Evolutionary conservation across 2,329 filamentous ascomycete species (phyloP).

Genomic region (Talaromyces sp.): DNA sequence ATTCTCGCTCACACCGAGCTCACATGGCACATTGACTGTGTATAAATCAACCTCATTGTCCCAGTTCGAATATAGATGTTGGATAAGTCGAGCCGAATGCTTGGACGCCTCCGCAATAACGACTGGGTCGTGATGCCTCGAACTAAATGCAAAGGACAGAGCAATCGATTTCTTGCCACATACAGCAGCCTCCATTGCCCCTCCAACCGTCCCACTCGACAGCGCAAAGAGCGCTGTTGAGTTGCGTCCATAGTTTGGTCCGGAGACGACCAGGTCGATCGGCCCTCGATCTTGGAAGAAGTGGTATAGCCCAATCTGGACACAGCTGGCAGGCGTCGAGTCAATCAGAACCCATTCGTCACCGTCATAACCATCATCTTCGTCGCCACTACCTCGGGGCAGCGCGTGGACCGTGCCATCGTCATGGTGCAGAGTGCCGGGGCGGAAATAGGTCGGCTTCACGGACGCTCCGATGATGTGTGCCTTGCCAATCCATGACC

Average conservation of each 20-base stretch:
- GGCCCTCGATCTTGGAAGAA: constrained; percentile 67
- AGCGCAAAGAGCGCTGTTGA: constrained; percentile 73
- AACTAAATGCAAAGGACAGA: constrained; percentile 85
- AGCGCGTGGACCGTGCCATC: constrained; percentile 63
- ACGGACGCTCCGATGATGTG: constrained; percentile 89
- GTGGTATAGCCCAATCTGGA: constrained; percentile 76
- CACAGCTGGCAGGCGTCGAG: constrained; percentile 73
- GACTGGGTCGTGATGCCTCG: constrained; percentile 71
- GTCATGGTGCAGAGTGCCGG: constrained; percentile 54
- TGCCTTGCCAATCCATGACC: constrained; percentile 97
- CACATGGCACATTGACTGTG: constrained; percentile 80
- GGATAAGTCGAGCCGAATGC: constrained; percentile 69
- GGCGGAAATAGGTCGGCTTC: constrained; percentile 77
- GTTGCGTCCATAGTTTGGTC: constrained; percentile 79
- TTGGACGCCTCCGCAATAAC: constrained; percentile 73
- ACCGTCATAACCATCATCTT: constrained; percentile 52
- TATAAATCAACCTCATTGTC: constrained; percentile 73
- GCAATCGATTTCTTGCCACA: constrained; percentile 69
- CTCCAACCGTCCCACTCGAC: constrained; percentile 71
- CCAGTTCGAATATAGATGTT: constrained; percentile 73
- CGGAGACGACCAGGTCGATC: constrained; percentile 70
- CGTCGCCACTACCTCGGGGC: constrained; percentile 48
- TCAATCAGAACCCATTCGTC: constrained; percentile 80
- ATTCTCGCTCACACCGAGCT: constrained; percentile 64
- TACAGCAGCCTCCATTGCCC: constrained; percentile 69